phyloP scores from a whole-genome alignment of 257 asterid genomes.

The Solanum peruvianum region DNA sequence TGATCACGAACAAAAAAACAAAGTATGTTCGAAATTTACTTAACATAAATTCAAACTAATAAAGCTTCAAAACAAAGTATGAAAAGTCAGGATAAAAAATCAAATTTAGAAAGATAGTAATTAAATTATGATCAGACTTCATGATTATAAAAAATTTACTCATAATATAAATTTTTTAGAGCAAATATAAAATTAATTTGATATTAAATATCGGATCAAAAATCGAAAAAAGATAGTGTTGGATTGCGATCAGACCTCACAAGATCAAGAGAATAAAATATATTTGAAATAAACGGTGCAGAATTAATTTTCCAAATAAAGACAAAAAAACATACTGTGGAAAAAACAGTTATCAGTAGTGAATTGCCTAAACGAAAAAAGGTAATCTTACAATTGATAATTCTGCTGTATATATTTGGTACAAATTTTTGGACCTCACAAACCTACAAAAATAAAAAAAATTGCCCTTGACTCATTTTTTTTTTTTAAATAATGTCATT shows the following conservation, averaged over 20 bases:
- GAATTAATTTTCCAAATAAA: background rate
- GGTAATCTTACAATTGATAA: background rate
- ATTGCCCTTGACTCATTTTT: background rate
- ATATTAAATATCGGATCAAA: background rate
- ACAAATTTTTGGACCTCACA: background rate
- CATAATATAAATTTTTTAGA: background rate
- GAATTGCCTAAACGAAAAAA: background rate
- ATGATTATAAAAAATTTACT: background rate
- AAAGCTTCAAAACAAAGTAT: too few relatives aligned
- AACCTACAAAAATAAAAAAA: background rate
- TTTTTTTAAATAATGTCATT: background rate
- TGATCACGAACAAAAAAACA: fast-evolving
- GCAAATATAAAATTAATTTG: too few relatives aligned
- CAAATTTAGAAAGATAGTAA: background rate
- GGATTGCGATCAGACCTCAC: background rate
- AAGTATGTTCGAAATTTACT: background rate
- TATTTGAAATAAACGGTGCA: slow-evolving; percentile 2
- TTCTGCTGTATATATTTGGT: background rate
- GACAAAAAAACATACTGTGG: background rate
- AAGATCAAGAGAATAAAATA: background rate
- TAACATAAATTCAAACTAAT: too few relatives aligned
- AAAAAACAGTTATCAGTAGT: background rate
- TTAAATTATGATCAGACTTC: background rate
- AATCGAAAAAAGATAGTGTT: background rate
- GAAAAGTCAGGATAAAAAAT: background rate